Base-by-base conservation (phyloP, 352 stramenopile species). In the Pythium insidiosum region DNA sequence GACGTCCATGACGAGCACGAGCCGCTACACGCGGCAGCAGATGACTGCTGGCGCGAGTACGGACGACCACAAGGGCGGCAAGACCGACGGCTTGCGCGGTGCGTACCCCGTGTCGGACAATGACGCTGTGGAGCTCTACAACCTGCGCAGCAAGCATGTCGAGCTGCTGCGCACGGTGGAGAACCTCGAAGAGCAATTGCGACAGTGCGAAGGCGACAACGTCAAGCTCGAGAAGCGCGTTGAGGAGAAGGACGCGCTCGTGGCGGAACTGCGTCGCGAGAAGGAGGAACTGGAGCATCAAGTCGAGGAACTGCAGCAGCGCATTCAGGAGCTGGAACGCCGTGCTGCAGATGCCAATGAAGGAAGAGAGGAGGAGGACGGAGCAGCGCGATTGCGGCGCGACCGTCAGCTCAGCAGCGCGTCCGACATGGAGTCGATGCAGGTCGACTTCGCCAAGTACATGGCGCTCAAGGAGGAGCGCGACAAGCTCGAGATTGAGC, bases 401-500 rank as follows among this genome's bases (percentile, higher is more conserved):
- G n/a, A n/a, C n/a, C n/a, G n/a, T n/a, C n/a, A n/a, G n/a, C n/a
- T n/a, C n/a, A n/a, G n/a, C n/a, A n/a, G n/a, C n/a, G n/a, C n/a
- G n/a, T n/a, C n/a, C n/a, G n/a, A n/a, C n/a, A n/a, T n/a, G n/a
- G n/a, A n/a, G n/a, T n/a, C n/a, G 16, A 68, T 69, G 60, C 61
- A 76, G 25, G 66, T 79, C 35, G 73, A 85, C 19, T 78, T 75
- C 36, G 55, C 67, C 5, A 49, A 72, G 44, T 73, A 70, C 38
- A 72, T 68, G 59, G 53, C 53, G 16, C 30, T 84, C 26, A 75
- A 71, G 20, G 33, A 38, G 24, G 41, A 61, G 31, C 26, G 52
- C 4, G 60, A 79, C 6, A 46, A 58, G n/a, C 35, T 69, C 6
- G 55, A 57, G 25, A 21, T 34, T 25, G 29, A 19, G 0, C 39